Evolutionary conservation across 345 rosid genomes (phyloP).

Genomic region (Citrus sinensis): DNA sequence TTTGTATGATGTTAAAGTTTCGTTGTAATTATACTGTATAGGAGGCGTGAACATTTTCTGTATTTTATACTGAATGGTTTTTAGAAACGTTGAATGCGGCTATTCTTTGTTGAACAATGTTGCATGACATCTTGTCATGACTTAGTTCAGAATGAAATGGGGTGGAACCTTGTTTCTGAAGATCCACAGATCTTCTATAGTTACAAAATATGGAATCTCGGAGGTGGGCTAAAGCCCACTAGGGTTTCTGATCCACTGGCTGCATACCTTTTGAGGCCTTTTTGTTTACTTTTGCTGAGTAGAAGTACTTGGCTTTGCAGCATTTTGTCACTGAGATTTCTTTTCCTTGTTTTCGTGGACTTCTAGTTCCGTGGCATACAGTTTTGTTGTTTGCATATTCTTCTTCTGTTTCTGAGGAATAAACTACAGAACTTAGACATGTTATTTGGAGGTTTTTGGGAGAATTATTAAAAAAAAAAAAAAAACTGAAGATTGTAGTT

Average conservation of each 20-base stretch:
- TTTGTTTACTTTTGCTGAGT: background rate
- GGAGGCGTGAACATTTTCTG: background rate
- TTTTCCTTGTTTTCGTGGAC: background rate
- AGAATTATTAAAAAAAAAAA: background rate
- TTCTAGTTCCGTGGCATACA: background rate
- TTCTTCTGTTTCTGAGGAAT: background rate
- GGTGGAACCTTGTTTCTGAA: background rate
- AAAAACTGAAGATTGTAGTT: background rate
- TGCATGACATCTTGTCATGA: background rate
- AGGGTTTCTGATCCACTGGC: background rate
- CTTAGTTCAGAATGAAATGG: background rate
- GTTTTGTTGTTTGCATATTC: background rate
- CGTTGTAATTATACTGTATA: background rate
- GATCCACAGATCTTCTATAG: background rate
- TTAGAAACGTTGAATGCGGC: background rate
- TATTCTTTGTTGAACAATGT: background rate
- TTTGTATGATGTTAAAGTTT: background rate
- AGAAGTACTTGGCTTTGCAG: background rate
- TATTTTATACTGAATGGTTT: background rate
- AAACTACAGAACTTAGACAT: too few relatives aligned
- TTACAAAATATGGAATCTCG: background rate
- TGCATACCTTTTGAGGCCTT: background rate
- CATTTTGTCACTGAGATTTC: background rate
- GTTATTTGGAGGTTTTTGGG: too few relatives aligned
- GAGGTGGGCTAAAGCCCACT: background rate